Evolutionary conservation across 805 yeast species (phyloP), one percentile per base, ranked within the genome.

Genomic region (Candida alai): DNA sequence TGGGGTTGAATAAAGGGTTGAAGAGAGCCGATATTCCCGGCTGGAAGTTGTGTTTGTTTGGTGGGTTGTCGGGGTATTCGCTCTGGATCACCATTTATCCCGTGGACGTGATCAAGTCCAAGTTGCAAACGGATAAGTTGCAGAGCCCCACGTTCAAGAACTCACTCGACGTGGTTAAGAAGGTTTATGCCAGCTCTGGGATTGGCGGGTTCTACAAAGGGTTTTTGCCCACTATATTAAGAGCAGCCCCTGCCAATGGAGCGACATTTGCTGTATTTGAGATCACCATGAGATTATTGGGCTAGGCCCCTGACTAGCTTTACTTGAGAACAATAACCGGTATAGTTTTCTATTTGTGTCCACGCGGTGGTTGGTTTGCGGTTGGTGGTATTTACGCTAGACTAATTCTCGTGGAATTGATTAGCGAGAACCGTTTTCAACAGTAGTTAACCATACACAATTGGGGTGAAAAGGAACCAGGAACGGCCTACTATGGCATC

Each of bases 191-290:
- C 31, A 66, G 70, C n/a, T 67, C 70, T 34, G 97, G 97, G 18
- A 38, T 78, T 17, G 68, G 68, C 42, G 95, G 95, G 0, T 84
- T 93, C 52, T 84, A 85, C 62, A 81, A 81, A 61, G 99, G 99
- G 2, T 89, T 94, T 54, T 60, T 78, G 13, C 97, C 98, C 24
- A 89, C 97, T 0, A 76, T 93, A 43, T 65, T 93, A 44, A 82
- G 99, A 63, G 97, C 99, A 32, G 95, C 96, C 3, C 98, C 98
- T 1, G 98, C 94, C 3, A 94, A 93, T 56, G 99, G 96, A 26
- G 95, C 94, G 19, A 94, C 98, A 0, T 93, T 93, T 62, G 82
- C 87, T 28, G 88, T 94, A 2, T 93, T 93, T 56, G 99, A 93
- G 60, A 61, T 83, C 32, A 84, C 96, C 4, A 82, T 89, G 84